phyloP scores from a whole-genome alignment of 139 green algal genomes.

The Chlorokybus atmophyticus region DNA sequence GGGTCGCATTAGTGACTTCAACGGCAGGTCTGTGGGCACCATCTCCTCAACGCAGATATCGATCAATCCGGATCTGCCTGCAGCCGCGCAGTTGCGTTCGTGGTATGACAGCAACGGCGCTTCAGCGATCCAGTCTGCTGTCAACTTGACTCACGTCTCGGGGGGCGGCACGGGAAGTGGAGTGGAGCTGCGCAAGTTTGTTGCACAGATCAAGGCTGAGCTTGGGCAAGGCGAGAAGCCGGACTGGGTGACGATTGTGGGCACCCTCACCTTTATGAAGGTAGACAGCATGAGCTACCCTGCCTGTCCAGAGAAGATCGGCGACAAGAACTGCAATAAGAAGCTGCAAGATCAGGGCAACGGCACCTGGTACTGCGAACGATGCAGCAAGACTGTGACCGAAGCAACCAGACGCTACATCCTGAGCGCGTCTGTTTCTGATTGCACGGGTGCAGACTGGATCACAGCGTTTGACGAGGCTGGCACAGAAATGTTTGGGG shows the following conservation, averaged over 20 bases:
- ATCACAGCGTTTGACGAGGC: slow-evolving; percentile 42
- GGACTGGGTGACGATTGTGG: slow-evolving; percentile 51
- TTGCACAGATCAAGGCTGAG: slow-evolving; percentile 69
- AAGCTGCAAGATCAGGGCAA: slow-evolving; percentile 50
- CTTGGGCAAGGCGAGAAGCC: slow-evolving; percentile 45
- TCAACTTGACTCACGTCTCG: too few relatives aligned
- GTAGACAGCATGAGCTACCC: slow-evolving; percentile 55
- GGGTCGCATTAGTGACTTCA: slow-evolving; percentile 79
- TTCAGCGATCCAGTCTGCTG: too few relatives aligned
- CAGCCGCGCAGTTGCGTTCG: slow-evolving; percentile 46
- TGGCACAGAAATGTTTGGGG: slow-evolving; percentile 13
- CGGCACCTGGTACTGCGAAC: slow-evolving; percentile 26
- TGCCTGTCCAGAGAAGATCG: slow-evolving; percentile 39
- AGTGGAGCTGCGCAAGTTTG: slow-evolving; percentile 42
- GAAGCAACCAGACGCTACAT: slow-evolving; percentile 25
- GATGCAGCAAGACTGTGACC: slow-evolving; percentile 7
- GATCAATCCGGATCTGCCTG: slow-evolving; percentile 54
- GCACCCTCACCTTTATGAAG: slow-evolving; percentile 42
- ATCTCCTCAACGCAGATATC: slow-evolving; percentile 45
- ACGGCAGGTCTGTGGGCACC: slow-evolving; percentile 70
- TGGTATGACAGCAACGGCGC: slow-evolving; percentile 38
- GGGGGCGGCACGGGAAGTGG: slow-evolving; percentile 36
- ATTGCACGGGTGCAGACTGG: slow-evolving; percentile 42
- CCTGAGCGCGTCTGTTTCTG: slow-evolving; percentile 18
- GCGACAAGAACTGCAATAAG: slow-evolving; percentile 57